phyloP scores from a whole-genome alignment of 352 stramenopile genomes.

The Elongisporangium prolatum region DNA sequence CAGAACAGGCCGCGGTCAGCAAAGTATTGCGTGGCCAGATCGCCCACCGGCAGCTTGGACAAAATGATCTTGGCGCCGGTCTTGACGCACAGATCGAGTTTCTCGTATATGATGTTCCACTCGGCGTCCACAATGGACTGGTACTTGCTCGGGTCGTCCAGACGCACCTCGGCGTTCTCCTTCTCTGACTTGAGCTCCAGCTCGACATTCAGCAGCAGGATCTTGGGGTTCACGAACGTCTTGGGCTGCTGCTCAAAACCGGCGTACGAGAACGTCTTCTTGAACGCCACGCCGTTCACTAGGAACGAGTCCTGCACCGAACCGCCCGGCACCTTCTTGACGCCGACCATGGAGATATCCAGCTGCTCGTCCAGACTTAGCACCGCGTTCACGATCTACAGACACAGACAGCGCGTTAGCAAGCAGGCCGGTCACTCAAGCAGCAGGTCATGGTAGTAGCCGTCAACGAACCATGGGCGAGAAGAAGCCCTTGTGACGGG shows the following conservation, averaged over 20 bases:
- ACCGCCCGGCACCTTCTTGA: conserved; percentile 98
- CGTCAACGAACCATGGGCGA: conserved; percentile 91
- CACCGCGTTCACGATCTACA: conserved; percentile 93
- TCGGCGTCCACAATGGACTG: conserved; percentile 99
- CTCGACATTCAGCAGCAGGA: conserved; percentile 98
- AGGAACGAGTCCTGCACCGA: conserved; percentile 98
- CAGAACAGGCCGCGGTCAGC: conserved; percentile 97
- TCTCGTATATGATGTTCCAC: conserved; percentile 99
- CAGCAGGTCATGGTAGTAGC: no score
- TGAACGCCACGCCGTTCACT: conserved; percentile 98
- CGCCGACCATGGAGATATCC: conserved; percentile 91
- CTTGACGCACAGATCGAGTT: conserved; percentile 89
- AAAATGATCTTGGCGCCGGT: conserved; percentile 97
- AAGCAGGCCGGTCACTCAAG: no score
- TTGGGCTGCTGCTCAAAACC: conserved; percentile 99
- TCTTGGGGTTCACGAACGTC: conserved; percentile 94
- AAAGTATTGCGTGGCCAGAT: conserved; percentile 99
- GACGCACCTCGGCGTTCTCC: conserved; percentile 98
- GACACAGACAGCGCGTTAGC: conserved; percentile 7
- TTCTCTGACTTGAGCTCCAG: conserved; percentile 99
- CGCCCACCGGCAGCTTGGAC: conserved; percentile 93
- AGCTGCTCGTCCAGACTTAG: conserved; percentile 88
- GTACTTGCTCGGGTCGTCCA: conserved; percentile 97
- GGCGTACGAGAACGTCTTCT: conserved; percentile 99
- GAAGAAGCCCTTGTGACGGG: conserved; percentile 96